These are phyloP conservation scores for Fusarium siculi DNA, from an alignment of 2,329 filamentous ascomycete genomes.

Conservation along the genomic window DNA sequence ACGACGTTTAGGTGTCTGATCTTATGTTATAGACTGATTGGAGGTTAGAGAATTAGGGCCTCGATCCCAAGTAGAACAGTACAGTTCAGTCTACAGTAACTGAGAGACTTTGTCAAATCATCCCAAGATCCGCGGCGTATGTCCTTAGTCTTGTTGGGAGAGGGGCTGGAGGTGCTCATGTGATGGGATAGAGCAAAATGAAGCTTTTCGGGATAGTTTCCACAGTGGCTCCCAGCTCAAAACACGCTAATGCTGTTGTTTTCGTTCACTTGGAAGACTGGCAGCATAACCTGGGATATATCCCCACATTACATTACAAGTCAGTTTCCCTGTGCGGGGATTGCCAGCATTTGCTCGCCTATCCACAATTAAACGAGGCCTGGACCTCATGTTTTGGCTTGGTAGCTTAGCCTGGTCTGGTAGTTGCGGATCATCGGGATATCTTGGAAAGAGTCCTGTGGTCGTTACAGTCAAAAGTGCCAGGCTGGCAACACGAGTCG, in stretches of 20 bases:
- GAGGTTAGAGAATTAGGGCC: not conserved
- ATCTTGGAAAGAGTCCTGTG: not conserved
- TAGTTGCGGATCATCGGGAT: slow-evolving; percentile 24
- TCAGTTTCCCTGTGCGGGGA: slow-evolving; percentile 28
- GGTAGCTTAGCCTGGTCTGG: slow-evolving; percentile 17
- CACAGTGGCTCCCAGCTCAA: slow-evolving; percentile 14
- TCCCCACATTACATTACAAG: slow-evolving; percentile 26
- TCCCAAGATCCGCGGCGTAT: not conserved
- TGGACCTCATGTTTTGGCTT: slow-evolving; percentile 10
- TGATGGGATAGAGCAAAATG: not conserved
- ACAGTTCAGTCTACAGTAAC: not conserved
- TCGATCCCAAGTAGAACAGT: not conserved
- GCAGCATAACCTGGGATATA: not conserved
- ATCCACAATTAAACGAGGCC: not conserved
- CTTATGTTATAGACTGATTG: not conserved
- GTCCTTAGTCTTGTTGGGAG: not conserved
- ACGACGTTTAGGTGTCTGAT: not conserved
- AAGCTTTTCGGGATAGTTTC: slow-evolving; percentile 22
- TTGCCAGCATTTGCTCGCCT: not conserved
- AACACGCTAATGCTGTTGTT: slow-evolving; percentile 18
- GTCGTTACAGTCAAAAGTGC: not conserved
- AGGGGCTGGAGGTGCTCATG: not conserved
- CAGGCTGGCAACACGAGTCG: slow-evolving; percentile 26
- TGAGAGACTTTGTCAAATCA: not conserved
- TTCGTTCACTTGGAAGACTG: slow-evolving; percentile 7